Percentiles rank a stretch among this genome's conserved stretches.
Conservation (phyloP, 371 early-diverging fungal genomes). For the Syncephalastrum racemosum region DNA sequence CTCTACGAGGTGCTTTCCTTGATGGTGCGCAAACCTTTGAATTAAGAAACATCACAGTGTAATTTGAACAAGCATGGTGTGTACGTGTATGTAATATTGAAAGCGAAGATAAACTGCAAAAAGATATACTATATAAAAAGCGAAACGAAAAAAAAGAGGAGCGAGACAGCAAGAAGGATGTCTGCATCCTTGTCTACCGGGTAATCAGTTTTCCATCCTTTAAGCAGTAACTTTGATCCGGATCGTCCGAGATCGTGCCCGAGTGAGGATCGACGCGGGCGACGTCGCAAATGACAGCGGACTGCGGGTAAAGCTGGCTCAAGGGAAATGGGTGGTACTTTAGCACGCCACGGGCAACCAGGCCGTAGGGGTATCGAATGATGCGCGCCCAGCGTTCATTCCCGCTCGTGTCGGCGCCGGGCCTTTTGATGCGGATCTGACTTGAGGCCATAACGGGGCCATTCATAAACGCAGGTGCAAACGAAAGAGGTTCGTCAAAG, state of each 20-base stretch:
- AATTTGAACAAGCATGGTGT: too few relatives aligned
- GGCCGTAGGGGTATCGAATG: slow-evolving; percentile 60
- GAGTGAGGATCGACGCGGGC: slow-evolving; percentile 42
- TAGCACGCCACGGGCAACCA: slow-evolving; percentile 64
- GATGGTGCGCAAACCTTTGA: slow-evolving; percentile 9
- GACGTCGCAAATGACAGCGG: slow-evolving; percentile 43
- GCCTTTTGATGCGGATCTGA: slow-evolving; percentile 64
- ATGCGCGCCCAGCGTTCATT: slow-evolving; percentile 56
- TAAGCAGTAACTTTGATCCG: slow-evolving; percentile 38
- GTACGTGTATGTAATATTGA: too few relatives aligned
- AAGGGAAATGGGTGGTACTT: slow-evolving; percentile 51
- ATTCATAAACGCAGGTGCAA: slow-evolving; percentile 31
- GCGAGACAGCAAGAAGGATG: not conserved
- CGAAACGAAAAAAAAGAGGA: not conserved
- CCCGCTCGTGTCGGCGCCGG: slow-evolving; percentile 57
- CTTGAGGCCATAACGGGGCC: slow-evolving; percentile 36
- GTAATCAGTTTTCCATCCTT: slow-evolving; percentile 12
- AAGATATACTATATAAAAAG: not conserved
- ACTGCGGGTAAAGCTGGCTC: slow-evolving; percentile 24
- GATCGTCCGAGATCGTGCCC: slow-evolving; percentile 29
- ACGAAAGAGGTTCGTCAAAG: slow-evolving; percentile 60
- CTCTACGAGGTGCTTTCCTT: slow-evolving; percentile 20
- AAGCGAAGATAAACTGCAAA: not conserved
- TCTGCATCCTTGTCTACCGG: not conserved
- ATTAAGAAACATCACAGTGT: too few relatives aligned